Evolutionary conservation across 805 yeast genomes (phyloP).

Genomic region (Maudiozyma serrabonitensis): DNA sequence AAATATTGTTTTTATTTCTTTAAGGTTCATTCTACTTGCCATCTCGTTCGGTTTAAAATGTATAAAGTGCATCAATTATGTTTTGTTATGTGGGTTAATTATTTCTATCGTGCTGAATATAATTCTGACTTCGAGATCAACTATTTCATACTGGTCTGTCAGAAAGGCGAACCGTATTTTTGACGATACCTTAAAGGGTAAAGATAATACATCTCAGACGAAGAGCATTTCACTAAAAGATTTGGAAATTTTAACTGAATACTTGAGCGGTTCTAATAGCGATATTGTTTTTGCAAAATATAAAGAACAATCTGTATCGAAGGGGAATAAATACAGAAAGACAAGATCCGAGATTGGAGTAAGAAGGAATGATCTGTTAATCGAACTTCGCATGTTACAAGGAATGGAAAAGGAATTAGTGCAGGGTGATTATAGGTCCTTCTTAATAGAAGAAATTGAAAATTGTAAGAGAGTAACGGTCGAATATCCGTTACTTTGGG

Average conservation of each 20-base stretch:
- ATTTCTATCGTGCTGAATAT: conserved; percentile 44
- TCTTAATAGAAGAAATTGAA: conserved; percentile 52
- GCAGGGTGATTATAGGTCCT: conserved; percentile 57
- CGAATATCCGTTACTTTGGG: conserved; percentile 18
- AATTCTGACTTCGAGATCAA: conserved; percentile 41
- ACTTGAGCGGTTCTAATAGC: conserved; percentile 29
- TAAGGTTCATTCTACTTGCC: conserved; percentile 6
- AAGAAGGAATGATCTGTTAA: conserved; percentile 61
- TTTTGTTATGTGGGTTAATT: conserved; percentile 33
- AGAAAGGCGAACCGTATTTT: conserved; percentile 34
- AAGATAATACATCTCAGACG: conserved; percentile 33
- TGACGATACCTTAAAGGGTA: conserved; percentile 21
- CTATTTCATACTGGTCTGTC: conserved; percentile 50
- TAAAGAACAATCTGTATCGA: conserved; percentile 6
- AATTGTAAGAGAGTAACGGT: conserved; percentile 40
- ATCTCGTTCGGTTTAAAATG: conserved; percentile 1
- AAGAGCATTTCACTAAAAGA: conserved; percentile 59
- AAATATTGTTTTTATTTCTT: conserved; percentile 4
- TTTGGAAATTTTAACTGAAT: conserved; percentile 33
- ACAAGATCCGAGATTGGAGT: conserved; percentile 47
- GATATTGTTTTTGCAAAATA: conserved; percentile 30
- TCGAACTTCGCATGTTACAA: conserved; percentile 56
- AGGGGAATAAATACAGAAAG: conserved; percentile 20
- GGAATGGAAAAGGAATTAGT: conserved; percentile 54
- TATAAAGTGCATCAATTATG: conserved; percentile 25